Conservation (phyloP, 768 basidiomycete species). For the Rubroboletus pulcherrimus region DNA sequence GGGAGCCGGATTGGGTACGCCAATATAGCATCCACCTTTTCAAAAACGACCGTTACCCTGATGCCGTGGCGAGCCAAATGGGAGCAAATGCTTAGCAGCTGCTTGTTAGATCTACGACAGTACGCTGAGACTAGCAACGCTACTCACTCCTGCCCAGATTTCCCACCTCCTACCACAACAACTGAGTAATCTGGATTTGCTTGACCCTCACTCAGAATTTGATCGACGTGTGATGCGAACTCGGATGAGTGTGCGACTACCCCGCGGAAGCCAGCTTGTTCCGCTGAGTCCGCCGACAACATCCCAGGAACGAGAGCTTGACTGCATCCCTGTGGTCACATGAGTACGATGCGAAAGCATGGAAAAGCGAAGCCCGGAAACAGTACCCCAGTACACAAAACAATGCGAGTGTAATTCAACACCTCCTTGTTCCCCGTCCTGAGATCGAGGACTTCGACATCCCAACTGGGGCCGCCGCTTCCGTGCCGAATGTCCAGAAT, state of each 20-base stretch:
- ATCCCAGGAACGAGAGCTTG: constrained; percentile 42
- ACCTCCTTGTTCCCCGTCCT: constrained; percentile 23
- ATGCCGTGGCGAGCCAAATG: constrained; percentile 47
- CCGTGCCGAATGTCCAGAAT: constrained; percentile 45
- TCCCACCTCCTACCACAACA: constrained; percentile 61
- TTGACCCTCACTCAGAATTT: constrained; percentile 34
- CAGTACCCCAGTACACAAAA: constrained; percentile 55
- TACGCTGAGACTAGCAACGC: neutral
- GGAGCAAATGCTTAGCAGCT: constrained; percentile 38
- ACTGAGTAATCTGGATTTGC: constrained; percentile 27
- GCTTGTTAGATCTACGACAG: neutral
- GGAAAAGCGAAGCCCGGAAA: neutral
- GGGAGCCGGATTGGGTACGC: constrained; percentile 48
- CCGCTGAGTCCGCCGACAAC: constrained; percentile 38
- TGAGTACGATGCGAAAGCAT: neutral
- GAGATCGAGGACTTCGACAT: constrained; percentile 36
- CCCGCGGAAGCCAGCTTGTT: constrained; percentile 38
- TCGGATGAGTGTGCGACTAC: constrained; percentile 51
- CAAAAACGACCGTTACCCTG: constrained; percentile 49
- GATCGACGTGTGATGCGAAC: constrained; percentile 40
- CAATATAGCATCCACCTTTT: constrained; percentile 48
- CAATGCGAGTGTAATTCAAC: constrained; percentile 44
- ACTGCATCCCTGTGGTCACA: constrained; percentile 48
- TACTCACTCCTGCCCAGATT: constrained; percentile 57
- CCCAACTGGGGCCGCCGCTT: constrained; percentile 37